Percentiles rank a stretch among this genome's conserved stretches.
These are phyloP conservation scores for Termitomyces sp. DNA, from an alignment of 768 basidiomycete genomes.

Conservation along the genomic window DNA sequence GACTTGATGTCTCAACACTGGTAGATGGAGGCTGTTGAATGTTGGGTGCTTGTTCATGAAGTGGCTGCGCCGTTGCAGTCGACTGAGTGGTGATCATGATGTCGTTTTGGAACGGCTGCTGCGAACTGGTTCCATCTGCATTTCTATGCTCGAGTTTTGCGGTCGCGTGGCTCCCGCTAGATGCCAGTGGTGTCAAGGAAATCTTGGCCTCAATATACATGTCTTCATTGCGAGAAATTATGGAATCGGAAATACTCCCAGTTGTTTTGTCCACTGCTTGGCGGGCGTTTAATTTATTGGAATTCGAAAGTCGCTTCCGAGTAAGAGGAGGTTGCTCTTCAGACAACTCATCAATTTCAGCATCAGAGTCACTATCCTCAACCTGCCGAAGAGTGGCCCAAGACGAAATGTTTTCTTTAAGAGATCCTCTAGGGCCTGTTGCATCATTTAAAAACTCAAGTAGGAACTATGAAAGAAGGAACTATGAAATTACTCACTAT, in stretches of 20 bases:
- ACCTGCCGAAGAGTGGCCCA: slow-evolving; percentile 1
- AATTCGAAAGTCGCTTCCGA: background rate
- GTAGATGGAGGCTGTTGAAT: background rate
- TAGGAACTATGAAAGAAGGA: background rate
- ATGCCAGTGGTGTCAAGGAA: background rate
- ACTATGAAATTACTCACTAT: background rate
- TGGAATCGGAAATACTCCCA: background rate
- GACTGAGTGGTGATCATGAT: background rate
- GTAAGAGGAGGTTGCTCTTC: background rate
- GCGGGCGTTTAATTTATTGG: background rate
- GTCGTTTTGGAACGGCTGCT: background rate
- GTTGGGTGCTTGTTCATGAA: background rate
- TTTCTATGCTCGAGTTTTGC: background rate
- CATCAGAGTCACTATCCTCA: background rate
- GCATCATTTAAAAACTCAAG: background rate
- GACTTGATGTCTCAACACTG: background rate
- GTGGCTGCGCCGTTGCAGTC: background rate
- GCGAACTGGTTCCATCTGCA: background rate
- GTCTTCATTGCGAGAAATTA: background rate
- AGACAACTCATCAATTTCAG: background rate
- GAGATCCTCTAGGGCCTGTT: background rate
- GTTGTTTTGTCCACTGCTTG: background rate
- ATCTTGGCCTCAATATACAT: background rate
- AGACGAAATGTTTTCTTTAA: background rate
- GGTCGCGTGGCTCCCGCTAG: background rate